A percentile compares a stretch with the other conserved stretches of the same genome.
These are phyloP conservation scores for Eremothecium cymbalariae DNA, from an alignment of 1,139 yeast genomes.

Conservation along the genomic window DNA sequence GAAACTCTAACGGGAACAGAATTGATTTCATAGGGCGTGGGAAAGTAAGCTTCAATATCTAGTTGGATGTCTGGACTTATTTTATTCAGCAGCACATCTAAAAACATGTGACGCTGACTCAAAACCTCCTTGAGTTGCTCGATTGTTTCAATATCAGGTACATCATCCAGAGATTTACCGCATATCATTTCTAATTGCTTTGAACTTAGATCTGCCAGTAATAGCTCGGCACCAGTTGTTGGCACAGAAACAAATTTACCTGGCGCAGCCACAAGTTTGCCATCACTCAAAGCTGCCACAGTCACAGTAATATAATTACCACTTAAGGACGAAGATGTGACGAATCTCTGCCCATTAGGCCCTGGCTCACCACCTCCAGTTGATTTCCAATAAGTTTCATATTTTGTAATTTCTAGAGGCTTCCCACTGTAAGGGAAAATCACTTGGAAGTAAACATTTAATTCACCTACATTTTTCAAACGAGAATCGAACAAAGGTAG, in stretches of 20 bases:
- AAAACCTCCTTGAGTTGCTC: constrained; percentile 26
- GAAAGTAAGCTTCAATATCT: constrained; percentile 73
- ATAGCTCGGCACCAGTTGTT: constrained; percentile 45
- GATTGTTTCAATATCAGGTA: constrained; percentile 21
- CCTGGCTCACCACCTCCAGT: constrained; percentile 40
- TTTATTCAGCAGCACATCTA: constrained; percentile 49
- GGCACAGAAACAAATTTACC: constrained; percentile 49
- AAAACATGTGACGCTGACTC: constrained; percentile 46
- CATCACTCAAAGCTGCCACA: constrained; percentile 70
- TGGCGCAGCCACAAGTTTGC: constrained; percentile 79
- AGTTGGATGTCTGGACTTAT: constrained; percentile 56
- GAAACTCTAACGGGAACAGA: constrained; percentile 45
- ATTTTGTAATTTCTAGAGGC: constrained; percentile 82
- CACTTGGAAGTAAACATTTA: constrained; percentile 70
- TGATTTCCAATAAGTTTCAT: constrained; percentile 95
- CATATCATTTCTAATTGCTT: constrained; percentile 31
- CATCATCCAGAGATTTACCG: constrained; percentile 31
- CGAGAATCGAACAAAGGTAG: constrained; percentile 79
- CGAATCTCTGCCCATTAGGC: constrained; percentile 42
- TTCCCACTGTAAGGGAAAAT: constrained; percentile 82
- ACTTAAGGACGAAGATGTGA: constrained; percentile 82
- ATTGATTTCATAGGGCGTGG: constrained; percentile 59
- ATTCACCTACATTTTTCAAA: constrained; percentile 72
- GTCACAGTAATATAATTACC: constrained; percentile 71
- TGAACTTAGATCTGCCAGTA: constrained; percentile 40